These are phyloP conservation scores for Fusarium subtropicale DNA, from an alignment of 2,329 filamentous ascomycete species.

Conservation along the genomic window DNA sequence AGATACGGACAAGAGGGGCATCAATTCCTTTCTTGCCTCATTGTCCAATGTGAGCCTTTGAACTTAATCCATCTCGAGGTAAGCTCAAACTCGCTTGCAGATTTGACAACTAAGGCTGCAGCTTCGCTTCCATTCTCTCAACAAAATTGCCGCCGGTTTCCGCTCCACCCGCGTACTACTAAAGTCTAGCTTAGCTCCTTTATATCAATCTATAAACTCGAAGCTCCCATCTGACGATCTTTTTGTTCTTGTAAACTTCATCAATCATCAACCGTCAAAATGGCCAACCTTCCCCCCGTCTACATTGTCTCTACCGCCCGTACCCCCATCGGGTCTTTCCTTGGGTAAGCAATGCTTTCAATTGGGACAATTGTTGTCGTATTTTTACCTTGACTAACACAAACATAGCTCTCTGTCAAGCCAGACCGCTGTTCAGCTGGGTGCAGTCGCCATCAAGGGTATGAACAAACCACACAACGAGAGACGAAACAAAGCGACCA, in stretches of 20 bases:
- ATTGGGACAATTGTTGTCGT: background rate
- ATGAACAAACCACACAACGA: conserved; percentile 44
- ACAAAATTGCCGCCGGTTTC: conserved; percentile 41
- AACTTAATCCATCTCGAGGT: conserved; percentile 20
- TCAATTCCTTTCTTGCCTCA: conserved; percentile 1
- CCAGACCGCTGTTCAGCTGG: conserved; percentile 86
- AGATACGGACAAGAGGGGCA: conserved; percentile 26
- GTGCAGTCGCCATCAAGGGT: conserved; percentile 94
- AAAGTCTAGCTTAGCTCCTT: conserved; percentile 5
- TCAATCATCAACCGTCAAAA: conserved; percentile 56
- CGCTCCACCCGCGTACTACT: conserved; percentile 15
- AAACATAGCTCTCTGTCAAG: conserved; percentile 82
- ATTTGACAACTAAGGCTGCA: background rate
- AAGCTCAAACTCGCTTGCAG: conserved; percentile 25
- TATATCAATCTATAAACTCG: conserved; percentile 27
- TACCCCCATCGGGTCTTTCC: conserved; percentile 93
- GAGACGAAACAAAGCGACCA: background rate
- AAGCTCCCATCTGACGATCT: conserved; percentile 23
- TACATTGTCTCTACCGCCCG: conserved; percentile 95
- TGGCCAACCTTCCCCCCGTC: conserved; percentile 85
- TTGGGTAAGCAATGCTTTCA: conserved; percentile 72
- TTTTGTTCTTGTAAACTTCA: conserved; percentile 18
- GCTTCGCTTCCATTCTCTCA: conserved; percentile 24
- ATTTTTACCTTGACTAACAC: conserved; percentile 34
- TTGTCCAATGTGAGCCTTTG: conserved; percentile 17